These are phyloP conservation scores for Trametes sp. DNA, from an alignment of 1,284 basidiomycete genomes.

Conservation along the genomic window DNA sequence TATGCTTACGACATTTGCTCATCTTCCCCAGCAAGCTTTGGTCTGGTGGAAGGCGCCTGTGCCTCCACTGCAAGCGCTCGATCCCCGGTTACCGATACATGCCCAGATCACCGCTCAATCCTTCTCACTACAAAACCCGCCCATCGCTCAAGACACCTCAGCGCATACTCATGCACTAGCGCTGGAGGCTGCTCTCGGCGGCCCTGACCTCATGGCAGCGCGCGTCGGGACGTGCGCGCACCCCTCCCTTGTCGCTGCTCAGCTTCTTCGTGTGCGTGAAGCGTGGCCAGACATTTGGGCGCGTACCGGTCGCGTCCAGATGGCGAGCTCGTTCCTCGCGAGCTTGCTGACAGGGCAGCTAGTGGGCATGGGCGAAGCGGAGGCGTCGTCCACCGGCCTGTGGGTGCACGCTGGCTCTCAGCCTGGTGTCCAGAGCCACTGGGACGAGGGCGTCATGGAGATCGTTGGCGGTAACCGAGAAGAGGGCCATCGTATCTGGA, in stretches of 20 bases:
- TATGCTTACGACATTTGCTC: neutral
- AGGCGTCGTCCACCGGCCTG: slow-evolving; percentile 79
- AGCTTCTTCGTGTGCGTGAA: slow-evolving; percentile 74
- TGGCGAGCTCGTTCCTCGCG: slow-evolving; percentile 75
- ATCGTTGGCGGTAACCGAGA: slow-evolving; percentile 77
- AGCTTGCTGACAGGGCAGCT: slow-evolving; percentile 76
- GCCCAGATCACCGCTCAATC: slow-evolving; percentile 70
- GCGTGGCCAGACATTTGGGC: slow-evolving; percentile 79
- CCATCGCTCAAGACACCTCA: slow-evolving; percentile 79
- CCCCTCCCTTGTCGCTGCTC: slow-evolving; percentile 72
- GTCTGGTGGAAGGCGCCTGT: slow-evolving; percentile 85
- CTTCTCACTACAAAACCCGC: slow-evolving; percentile 79
- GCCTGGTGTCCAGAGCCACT: slow-evolving; percentile 56
- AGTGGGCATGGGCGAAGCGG: slow-evolving; percentile 75
- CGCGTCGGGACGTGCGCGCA: slow-evolving; percentile 76
- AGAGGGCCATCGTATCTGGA: slow-evolving; percentile 70
- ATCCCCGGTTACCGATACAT: slow-evolving; percentile 69
- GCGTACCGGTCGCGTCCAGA: slow-evolving; percentile 70
- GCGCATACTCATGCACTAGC: slow-evolving; percentile 77
- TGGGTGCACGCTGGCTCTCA: slow-evolving; percentile 60
- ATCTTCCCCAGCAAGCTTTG: slow-evolving; percentile 64
- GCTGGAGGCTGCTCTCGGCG: slow-evolving; percentile 76
- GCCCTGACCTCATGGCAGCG: slow-evolving; percentile 75
- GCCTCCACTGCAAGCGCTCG: slow-evolving; percentile 69
- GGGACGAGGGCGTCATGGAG: slow-evolving; percentile 81